Conservation (phyloP, 257 asterid species). For the Salvia hispanica region DNA sequence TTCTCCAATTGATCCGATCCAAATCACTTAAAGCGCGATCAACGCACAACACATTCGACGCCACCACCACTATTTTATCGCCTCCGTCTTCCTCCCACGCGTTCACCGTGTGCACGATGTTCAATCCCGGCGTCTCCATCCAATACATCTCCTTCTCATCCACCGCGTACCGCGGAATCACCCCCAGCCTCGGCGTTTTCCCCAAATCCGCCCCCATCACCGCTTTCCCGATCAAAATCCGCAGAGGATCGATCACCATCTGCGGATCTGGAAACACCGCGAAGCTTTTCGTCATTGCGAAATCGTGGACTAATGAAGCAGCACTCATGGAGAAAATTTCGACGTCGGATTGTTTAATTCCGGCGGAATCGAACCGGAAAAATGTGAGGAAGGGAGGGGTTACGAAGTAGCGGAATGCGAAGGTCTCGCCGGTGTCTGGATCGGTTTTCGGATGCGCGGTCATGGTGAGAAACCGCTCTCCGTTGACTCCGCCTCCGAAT, state of each 20-base stretch:
- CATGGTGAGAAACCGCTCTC: conserved; percentile 48
- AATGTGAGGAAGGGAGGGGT: conserved; percentile 46
- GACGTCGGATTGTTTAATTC: conserved; percentile 47
- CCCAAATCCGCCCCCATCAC: conserved; percentile 39
- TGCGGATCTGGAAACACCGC: conserved; percentile 60
- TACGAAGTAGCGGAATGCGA: conserved; percentile 55
- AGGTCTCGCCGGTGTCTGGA: conserved; percentile 49
- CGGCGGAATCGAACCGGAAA: conserved; percentile 45
- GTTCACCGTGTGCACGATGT: conserved; percentile 42
- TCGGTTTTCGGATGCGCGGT: conserved; percentile 77
- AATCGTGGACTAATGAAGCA: conserved; percentile 53
- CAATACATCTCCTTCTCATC: conserved; percentile 52
- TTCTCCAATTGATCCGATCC: conserved; percentile 32
- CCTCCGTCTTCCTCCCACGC: conserved; percentile 65
- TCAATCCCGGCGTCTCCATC: conserved; percentile 50
- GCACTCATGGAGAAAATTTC: conserved; percentile 47
- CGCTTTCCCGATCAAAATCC: conserved; percentile 45
- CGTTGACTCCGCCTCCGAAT: conserved; percentile 11
- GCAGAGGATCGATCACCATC: conserved; percentile 41
- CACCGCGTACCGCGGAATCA: conserved; percentile 53
- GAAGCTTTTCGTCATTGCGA: conserved; percentile 55
- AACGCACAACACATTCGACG: conserved; percentile 34
- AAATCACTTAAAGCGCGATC: conserved; percentile 35
- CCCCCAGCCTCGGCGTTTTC: conserved; percentile 59
- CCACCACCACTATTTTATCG: conserved; percentile 41